Evolutionary conservation across 345 rosid genomes (phyloP).

Genomic region (Eucalyptus shirleyi): DNA sequence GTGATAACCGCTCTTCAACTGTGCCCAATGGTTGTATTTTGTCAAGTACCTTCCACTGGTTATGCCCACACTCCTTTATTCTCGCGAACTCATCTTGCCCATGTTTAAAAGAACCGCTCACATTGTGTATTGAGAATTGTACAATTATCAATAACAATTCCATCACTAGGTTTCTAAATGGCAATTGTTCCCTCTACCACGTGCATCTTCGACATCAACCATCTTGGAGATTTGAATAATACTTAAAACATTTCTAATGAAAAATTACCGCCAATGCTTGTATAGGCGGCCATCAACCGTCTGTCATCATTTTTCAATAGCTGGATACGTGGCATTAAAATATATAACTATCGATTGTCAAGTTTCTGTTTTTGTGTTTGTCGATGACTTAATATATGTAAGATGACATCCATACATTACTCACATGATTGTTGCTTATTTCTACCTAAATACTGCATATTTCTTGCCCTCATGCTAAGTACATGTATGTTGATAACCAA

Average conservation of each 20-base stretch:
- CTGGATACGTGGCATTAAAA: background rate
- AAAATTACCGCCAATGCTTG: background rate
- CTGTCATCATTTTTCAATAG: background rate
- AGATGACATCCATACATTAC: background rate
- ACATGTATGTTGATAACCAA: background rate
- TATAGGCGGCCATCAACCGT: background rate
- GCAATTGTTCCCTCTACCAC: background rate
- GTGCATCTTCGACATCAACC: background rate
- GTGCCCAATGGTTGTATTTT: background rate
- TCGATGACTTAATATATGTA: background rate
- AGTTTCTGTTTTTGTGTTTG: accelerated
- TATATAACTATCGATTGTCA: background rate
- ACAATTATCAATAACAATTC: too few species aligned
- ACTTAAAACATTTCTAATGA: background rate
- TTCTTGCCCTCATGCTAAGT: background rate
- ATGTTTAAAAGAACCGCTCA: too few species aligned
- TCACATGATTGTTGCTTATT: background rate
- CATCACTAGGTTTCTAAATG: too few species aligned
- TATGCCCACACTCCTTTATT: too few species aligned
- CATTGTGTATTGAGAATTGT: too few species aligned
- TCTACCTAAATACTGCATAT: background rate
- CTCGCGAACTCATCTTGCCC: background rate
- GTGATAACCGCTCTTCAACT: background rate
- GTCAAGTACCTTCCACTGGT: background rate
- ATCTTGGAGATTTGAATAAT: background rate